Percentiles rank a stretch among this genome's conserved stretches.
These are phyloP conservation scores for Tetrastigma voinierianum DNA, from an alignment of 164 flowering plant species.

Conservation along the genomic window DNA sequence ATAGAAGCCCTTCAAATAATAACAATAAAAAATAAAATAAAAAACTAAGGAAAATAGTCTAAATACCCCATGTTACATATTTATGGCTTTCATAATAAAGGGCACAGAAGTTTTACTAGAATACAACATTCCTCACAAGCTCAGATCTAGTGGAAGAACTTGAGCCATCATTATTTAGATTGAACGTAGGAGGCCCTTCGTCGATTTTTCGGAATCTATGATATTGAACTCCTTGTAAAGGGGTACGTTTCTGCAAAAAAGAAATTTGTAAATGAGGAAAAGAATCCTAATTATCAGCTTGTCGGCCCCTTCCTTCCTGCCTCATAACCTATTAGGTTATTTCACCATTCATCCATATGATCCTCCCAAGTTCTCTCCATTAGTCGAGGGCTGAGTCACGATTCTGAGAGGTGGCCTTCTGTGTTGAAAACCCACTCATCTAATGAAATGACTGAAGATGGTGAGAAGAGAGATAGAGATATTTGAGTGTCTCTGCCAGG, in stretches of 20 bases:
- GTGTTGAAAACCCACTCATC: slow-evolving; percentile 98
- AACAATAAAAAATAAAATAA: no score
- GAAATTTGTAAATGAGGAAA: neutral
- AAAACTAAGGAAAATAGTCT: no score
- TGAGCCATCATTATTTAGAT: slow-evolving; percentile 1
- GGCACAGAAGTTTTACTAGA: neutral
- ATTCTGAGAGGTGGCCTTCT: slow-evolving; percentile 92
- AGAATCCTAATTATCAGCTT: slow-evolving; percentile 16
- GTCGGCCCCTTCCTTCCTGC: slow-evolving; percentile 76
- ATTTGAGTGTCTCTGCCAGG: slow-evolving; percentile 94
- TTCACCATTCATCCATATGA: slow-evolving; percentile 28
- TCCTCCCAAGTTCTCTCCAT: slow-evolving; percentile 14
- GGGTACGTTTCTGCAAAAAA: neutral
- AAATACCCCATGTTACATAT: no score
- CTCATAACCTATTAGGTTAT: slow-evolving; percentile 30
- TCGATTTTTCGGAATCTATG: neutral
- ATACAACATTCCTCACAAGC: neutral
- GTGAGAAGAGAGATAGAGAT: slow-evolving; percentile 90
- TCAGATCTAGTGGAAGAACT: neutral
- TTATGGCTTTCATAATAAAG: no score
- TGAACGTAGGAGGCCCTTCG: neutral
- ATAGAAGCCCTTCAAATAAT: no score
- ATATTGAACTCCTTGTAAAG: neutral
- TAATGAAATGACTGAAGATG: slow-evolving; percentile 63
- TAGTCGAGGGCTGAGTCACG: slow-evolving; percentile 35